Base-by-base conservation (phyloP, 2,329 filamentous ascomycete species). In the Grosmannia clavigera region DNA sequence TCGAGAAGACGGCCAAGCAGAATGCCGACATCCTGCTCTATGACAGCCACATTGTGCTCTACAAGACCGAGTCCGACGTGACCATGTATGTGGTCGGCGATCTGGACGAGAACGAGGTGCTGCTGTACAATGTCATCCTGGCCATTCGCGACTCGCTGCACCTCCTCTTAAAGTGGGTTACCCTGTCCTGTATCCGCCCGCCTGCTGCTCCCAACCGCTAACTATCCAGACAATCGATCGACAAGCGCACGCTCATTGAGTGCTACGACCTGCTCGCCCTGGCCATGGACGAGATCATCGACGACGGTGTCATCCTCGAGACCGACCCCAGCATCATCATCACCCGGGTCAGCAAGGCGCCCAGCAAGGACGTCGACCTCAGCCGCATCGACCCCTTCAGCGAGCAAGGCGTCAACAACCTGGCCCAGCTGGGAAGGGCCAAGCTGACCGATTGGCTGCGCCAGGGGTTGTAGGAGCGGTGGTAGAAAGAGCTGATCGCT, bases 201-300 rank as follows among this genome's bases (percentile, higher is more conserved):
- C 12, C 12, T 40, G 38, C 38, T 40, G 38, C 12, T 4, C 12
- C 12, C 27, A 31, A 16, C 19, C 38, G 4, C 33, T 55, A 7
- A 54, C 27, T 19, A 1, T 11, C 31, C 56, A 61, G 58, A 35
- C 92, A 95, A 81, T 90, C 90, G 40, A 92, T 95, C 57, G 94
- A 99, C 78, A 96, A 96, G 81, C 87, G 94, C 66, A 97, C 94
- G 61, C 91, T 97, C 66, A 87, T 97, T 70, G 94, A 99, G 76
- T 97, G 97, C 81, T 99, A 97, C 79, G 94, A 97, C 74, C 82
- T 97, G 27, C 89, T 96, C 64, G 88, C 91, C 16, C 83, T 99
- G 59, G 90, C 92, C 53, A 89, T 99, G 65, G 94, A 99, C 73
- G 94, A 99, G 74, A 92, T 95, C 64, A 84, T 95, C 59, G 91